Conservation (phyloP, 371 early-diverging fungal species). For the Apophysomyces sp. region DNA sequence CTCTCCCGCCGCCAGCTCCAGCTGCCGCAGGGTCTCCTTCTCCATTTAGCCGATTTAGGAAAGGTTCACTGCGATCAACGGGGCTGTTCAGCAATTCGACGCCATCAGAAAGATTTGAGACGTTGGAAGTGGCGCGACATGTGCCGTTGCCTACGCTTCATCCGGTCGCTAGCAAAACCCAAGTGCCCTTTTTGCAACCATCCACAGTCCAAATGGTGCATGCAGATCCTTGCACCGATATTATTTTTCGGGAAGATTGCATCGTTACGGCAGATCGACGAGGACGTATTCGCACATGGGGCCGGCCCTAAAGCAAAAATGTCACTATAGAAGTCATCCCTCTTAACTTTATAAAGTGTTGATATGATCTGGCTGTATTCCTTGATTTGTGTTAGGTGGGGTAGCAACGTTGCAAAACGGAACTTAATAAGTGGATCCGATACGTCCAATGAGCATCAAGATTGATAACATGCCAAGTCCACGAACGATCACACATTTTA, state of each 20-base stretch:
- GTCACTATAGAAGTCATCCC: background rate
- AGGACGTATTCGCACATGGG: conserved; percentile 83
- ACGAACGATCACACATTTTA: background rate
- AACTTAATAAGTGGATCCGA: background rate
- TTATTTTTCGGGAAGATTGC: conserved; percentile 73
- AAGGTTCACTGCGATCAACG: conserved; percentile 14
- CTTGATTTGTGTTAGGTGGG: background rate
- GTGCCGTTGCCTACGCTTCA: conserved; percentile 48
- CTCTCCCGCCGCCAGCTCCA: conserved; percentile 6
- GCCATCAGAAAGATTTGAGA: background rate
- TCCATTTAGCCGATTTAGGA: conserved; percentile 19
- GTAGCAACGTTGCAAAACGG: background rate
- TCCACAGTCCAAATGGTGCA: conserved; percentile 70
- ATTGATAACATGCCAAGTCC: background rate
- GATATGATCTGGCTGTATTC: too few species aligned
- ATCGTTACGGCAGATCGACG: conserved; percentile 83
- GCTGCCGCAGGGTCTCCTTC: conserved; percentile 5
- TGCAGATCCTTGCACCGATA: conserved; percentile 66
- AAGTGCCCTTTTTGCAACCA: conserved; percentile 82
- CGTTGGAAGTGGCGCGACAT: conserved; percentile 18
- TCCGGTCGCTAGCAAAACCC: conserved; percentile 60
- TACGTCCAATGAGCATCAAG: background rate
- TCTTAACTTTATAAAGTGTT: background rate
- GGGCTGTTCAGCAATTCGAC: conserved; percentile 8
- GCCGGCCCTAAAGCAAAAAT: conserved; percentile 23